These are phyloP conservation scores for Sabuloglossum arenarium DNA, from an alignment of 495 filamentous ascomycete genomes.

Conservation along the genomic window DNA sequence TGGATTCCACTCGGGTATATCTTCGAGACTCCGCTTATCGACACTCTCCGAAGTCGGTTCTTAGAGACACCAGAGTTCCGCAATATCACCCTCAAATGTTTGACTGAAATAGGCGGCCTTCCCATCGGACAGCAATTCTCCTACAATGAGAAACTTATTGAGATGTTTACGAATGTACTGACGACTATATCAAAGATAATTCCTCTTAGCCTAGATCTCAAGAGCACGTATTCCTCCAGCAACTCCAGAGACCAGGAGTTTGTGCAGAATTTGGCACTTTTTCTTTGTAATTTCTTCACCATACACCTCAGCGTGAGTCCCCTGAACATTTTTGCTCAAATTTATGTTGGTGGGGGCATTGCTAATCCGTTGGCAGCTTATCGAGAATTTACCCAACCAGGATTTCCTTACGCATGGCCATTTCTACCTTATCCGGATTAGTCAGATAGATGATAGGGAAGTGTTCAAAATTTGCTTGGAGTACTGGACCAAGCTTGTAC, in stretches of 20 bases:
- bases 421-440: conserved; percentile 94
- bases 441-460: conserved; percentile 93
- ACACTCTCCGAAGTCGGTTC: conserved; percentile 77
- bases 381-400: conserved; percentile 85
- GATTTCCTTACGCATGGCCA: conserved; percentile 90
- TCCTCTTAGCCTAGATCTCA: conserved; percentile 70
- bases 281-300: conserved; percentile 87
- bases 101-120: conserved; percentile 91
- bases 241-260: conserved; percentile 93
- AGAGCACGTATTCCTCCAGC: conserved; percentile 69
- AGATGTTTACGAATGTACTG: conserved; percentile 93
- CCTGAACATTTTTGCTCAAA: conserved; percentile 5
- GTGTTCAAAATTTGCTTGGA: conserved; percentile 99
- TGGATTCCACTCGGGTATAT: conserved; percentile 98
- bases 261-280: conserved; percentile 86
- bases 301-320: conserved; percentile 66
- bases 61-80: conserved; percentile 81
- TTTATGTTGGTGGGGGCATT: background rate
- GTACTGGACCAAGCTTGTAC: conserved; percentile 98
- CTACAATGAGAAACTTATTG: conserved; percentile 83
- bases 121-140: conserved; percentile 52
- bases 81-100: conserved; percentile 86
- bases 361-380: conserved; percentile 32
- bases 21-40: conserved; percentile 92
- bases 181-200: conserved; percentile 79